phyloP scores from a whole-genome alignment of 2,329 filamentous ascomycete genomes.

The Diaporthe caulivora region DNA sequence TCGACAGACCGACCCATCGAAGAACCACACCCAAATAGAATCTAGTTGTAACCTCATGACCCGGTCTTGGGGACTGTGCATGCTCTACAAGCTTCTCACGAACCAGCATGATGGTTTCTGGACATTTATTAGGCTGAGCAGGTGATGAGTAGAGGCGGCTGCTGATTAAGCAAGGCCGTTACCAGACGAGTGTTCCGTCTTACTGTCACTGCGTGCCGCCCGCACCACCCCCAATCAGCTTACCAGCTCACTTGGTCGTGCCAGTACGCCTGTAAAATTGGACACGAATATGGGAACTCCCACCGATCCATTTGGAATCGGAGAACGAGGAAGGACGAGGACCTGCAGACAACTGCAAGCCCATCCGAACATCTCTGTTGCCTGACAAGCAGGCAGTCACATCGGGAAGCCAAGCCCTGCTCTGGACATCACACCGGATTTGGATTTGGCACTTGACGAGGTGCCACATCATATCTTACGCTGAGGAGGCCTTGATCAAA shows the following conservation, averaged over 20 bases:
- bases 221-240: no score
- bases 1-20: no score
- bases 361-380: background rate
- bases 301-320: background rate
- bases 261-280: background rate
- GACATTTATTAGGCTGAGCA: no score
- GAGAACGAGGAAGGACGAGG: background rate
- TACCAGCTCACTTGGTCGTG: background rate
- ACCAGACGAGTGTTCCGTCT: no score
- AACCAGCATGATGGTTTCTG: no score
- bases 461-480: background rate
- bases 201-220: background rate
- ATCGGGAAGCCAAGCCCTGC: background rate
- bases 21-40: no score
- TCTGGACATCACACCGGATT: background rate
- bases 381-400: background rate
- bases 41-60: background rate
- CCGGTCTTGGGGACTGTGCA: background rate
- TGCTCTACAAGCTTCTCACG: background rate
- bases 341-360: background rate
- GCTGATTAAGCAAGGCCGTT: slow-evolving; percentile 1
- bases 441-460: background rate
- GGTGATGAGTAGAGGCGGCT: background rate
- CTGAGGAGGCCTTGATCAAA: background rate
- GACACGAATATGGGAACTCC: background rate